These are phyloP conservation scores for Ceratobasidium sp. DNA, from an alignment of 1,284 basidiomycete genomes.

Conservation along the genomic window DNA sequence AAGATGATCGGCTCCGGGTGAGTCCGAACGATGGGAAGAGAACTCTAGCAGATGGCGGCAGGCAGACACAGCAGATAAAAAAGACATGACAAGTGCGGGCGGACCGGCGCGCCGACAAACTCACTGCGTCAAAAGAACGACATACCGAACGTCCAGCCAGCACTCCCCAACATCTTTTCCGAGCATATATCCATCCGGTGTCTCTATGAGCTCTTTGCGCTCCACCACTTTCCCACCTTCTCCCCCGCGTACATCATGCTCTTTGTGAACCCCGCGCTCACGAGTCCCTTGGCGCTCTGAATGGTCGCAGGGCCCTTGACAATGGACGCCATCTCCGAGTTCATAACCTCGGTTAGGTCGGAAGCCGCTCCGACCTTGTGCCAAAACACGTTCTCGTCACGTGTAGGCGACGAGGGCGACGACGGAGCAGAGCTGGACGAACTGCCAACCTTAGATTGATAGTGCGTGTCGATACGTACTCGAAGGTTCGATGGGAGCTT, in stretches of 20 bases:
- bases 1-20: conserved; percentile 30
- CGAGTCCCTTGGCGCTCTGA: conserved; percentile 86
- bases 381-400: conserved; percentile 82
- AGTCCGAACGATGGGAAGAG: conserved; percentile 22
- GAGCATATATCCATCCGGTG: not conserved
- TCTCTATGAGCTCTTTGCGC: conserved; percentile 45
- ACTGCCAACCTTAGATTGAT: conserved; percentile 48
- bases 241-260: conserved; percentile 77
- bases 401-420: conserved; percentile 42
- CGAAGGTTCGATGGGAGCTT: conserved; percentile 79
- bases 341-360: conserved; percentile 65
- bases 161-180: not conserved
- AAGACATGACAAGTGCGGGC: conserved; percentile 20
- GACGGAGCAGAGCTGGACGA: conserved; percentile 52
- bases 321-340: conserved; percentile 70
- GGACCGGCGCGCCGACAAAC: conserved; percentile 22
- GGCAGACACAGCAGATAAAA: conserved; percentile 18
- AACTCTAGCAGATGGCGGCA: conserved; percentile 11
- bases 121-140: conserved; percentile 22
- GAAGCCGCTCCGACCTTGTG: conserved; percentile 72
- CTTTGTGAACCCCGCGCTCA: conserved; percentile 84
- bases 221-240: conserved; percentile 88
- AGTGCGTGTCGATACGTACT: conserved; percentile 65
- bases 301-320: conserved; percentile 85
- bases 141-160: conserved; percentile 31